Evolutionary conservation across 129 eudicot genomes (phyloP), one percentile per base, ranked within the genome.

Genomic region (Ambrosia trifida): DNA sequence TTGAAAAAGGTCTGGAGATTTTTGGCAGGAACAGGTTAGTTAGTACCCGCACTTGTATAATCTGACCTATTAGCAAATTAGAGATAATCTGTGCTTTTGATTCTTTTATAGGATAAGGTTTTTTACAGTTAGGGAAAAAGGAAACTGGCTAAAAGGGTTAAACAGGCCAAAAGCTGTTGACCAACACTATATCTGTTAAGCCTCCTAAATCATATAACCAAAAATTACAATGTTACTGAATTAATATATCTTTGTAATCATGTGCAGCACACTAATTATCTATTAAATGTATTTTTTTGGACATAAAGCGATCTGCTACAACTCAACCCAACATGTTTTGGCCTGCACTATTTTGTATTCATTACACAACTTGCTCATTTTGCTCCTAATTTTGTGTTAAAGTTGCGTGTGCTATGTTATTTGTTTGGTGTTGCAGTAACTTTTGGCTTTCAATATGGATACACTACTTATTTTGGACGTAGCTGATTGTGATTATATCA

Each of bases 11-110:
- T 51, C 45, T 91, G 36, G 91, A 86, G 91, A 88, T 91, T 52
- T 91, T 86, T 77, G 98, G 98, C 64, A 76, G 81, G 78, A 91
- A 83, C 88, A 91, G 98, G 98, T 91, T 57, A 4, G 98, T 91
- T 57, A 4, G 24, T 56, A 66, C 54, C 16, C 30, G 64, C 59
- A 50, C 40, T 64, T 43, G 77, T 66, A 59, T 51, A 40, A 45
- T 60, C 35, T 40, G 60, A 65, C 11, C 4, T 36, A 18, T 73
- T 30, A 52, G 40, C 46, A 72, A 31, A 59, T 61, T 73, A 61
- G 61, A 61, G 28, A 62, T 36, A 51, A 10, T 52, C 54, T 50
- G 56, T 50, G 35, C 47, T 10, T 28, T 11, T 43, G 62, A 5
- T 54, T 68, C 72, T 67, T 61, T 31, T 46, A 52, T 20, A 57